Base-by-base conservation (phyloP, 2,329 filamentous ascomycete genomes). In the Stemphylium lycopersici region DNA sequence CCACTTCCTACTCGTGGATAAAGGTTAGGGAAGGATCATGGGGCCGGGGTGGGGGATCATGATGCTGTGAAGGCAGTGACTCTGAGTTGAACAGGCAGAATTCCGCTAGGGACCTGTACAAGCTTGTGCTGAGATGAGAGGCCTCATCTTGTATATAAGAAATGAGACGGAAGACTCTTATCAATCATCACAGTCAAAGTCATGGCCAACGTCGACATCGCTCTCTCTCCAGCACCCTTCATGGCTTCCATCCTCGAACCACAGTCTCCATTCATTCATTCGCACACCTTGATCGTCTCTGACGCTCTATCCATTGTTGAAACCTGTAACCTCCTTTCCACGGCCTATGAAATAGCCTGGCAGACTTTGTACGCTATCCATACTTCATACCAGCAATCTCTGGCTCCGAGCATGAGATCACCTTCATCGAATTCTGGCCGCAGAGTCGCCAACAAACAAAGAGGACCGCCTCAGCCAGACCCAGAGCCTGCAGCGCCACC, bases 401-500 rank as follows among this genome's bases (percentile, higher is more conserved):
- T n/a, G 16, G 37, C 11, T 29, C 39, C 29, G n/a, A 42, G 13
- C 16, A 20, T n/a, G 22, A 26, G 37, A 18, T 42, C 36, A n/a
- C 20, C 24, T 20, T 31, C 15, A 24, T 29, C 24, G 13, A 15
- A 15, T 13, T 24, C 31, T 13, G 13, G 15, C 26, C 11, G 26
- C 31, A 44, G 39, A 37, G 11, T 13, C 26, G 33, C 31, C 8
- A 4, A 8, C 15, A 24, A 26, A 16, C 20, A 15, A n/a, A 24
- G 54, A 31, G 44, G 38, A 7, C 45, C 50, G n/a, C 59, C 56
- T 12, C 52, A 59, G 2, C 60, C 66, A 52, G 47, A 62, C 33
- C 65, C 64, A 32, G 66, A 70, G 34, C 61, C 68, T 39, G 55
- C 61, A 22, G 65, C 66, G 60, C 67, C 66, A 53, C 66, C 67